Evolutionary conservation across 192 early-diverging fungal species (phyloP), one percentile per base, ranked within the genome.

Genomic region (Umbelopsis ramanniana): DNA sequence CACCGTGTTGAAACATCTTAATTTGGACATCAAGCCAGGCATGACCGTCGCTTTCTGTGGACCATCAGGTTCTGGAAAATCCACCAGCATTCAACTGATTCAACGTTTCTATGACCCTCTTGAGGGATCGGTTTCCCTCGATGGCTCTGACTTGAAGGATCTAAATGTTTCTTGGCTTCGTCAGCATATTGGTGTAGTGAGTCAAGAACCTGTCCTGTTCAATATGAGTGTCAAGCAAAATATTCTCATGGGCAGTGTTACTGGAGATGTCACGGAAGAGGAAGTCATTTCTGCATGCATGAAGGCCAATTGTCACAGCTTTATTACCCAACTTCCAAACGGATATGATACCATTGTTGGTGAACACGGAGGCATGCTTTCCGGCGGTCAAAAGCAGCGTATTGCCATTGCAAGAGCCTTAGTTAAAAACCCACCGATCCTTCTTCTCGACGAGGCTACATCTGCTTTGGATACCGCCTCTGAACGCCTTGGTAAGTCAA

Each of bases 301-400:
- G 54, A 85, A 86, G 19, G 86, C 90, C 40, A 94, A 94, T 69
- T 88, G 88, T 33, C 91, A 92, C 54, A 88, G 92, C 57, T 97
- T 97, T 73, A 95, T 97, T 70, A 71, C 76, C 74, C 88, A 90
- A 70, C 77, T 97, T 19, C 94, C 95, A 2, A 79, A 93, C 40
- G 87, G 88, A 17, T 94, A 94, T 80, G 87, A 93, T 53, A 96
- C 94, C 7, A 75, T 77, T 43, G 93, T 96, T 29, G 96, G 96
- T 71, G 93, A 95, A 73, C 77, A 84, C 43, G 90, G 89, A 22
- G 85, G 92, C 54, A 76, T 84, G 63, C 74, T 96, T 21, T 92
- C 90, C 48, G 95, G 94, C 46, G 95, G 95, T n/a, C 95, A 96
- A 76, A 96, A 96, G 79, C 95, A 96, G 87, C 90, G 97, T 70